Evolutionary conservation across 164 flowering plant species (phyloP).

Genomic region (Warburgia ugandensis): DNA sequence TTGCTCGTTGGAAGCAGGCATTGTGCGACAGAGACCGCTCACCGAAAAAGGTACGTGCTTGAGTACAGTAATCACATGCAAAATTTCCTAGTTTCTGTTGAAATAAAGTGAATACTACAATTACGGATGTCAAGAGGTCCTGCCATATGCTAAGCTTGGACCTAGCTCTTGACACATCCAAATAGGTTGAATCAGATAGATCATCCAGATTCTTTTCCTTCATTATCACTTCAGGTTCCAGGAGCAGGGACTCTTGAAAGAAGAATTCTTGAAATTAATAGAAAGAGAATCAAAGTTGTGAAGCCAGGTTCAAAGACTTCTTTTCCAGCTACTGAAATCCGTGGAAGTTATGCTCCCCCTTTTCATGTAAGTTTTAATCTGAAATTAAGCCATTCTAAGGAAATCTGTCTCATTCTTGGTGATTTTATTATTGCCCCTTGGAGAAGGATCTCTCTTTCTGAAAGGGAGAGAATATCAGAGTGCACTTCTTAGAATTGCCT

Average conservation of each 20-base stretch:
- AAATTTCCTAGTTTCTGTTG: background rate
- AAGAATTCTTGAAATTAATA: conserved; percentile 82
- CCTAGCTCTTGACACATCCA: too few species aligned
- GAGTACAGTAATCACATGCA: background rate
- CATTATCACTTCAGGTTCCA: conserved; percentile 38
- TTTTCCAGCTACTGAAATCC: conserved; percentile 88
- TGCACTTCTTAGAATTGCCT: too few species aligned
- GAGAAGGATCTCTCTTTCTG: background rate
- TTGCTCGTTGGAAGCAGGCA: conserved; percentile 38
- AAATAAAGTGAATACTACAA: background rate
- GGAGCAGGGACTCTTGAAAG: conserved; percentile 71
- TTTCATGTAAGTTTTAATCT: conserved; percentile 67
- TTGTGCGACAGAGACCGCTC: conserved; percentile 79
- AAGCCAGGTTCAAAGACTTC: conserved; percentile 97
- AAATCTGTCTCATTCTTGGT: too few species aligned
- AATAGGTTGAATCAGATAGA: background rate
- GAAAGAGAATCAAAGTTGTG: conserved; percentile 87
- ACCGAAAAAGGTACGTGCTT: conserved; percentile 53
- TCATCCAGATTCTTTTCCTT: background rate
- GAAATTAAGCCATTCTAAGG: background rate
- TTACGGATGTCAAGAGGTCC: background rate
- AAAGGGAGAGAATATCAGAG: too few species aligned
- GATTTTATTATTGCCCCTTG: background rate
- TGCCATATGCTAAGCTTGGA: background rate
- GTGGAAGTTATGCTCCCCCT: conserved; percentile 92